Evolutionary conservation across 805 yeast species (phyloP), one percentile per base, ranked within the genome.

Genomic region (Saturnispora gosingensis): DNA sequence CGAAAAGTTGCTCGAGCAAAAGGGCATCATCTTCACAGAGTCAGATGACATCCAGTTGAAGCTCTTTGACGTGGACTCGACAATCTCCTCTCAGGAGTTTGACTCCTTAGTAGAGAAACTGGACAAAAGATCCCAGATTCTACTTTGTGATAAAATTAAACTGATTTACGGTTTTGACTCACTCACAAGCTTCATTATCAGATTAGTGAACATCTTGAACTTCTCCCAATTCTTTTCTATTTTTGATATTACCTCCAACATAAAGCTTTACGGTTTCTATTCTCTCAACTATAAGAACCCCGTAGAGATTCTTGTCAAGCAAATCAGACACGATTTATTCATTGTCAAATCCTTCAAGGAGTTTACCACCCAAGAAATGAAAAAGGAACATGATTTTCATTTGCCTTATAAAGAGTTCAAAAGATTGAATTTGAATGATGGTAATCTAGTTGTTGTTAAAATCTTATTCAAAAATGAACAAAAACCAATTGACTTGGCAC

Each of bases 371-470:
- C 63, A 61, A 45, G 67, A 63, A 50, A 61, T 62, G 66, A 63
- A 63, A 49, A 59, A 56, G 34, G 66, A 62, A 48, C 67, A 62
- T 49, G 67, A 63, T 53, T 63, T 63, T 50, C 67, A 63, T 57
- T 56, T 63, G 40, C 67, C 67, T 22, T 63, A 63, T 43, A 63
- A 63, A 46, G 67, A 63, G 43, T 63, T 63, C 48, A 61, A 60
- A 49, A 54, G 67, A 39, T 52, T 63, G 39, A 60, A 61, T 44
- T 51, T 63, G 32, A 60, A 58, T 34, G 59, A 62, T 53, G 67
- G 67, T 32, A 62, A 61, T 44, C 54, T 63, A 38, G 66, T 63
- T 22, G 66, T 63, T 20, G 63, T 63, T 28, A 63, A 63, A 51
- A 61, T 63, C 27, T 46, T 63, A 45, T 63, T 63, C 53, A 63